Percentiles rank a stretch among this genome's conserved stretches.
Evolutionary conservation across 495 filamentous ascomycete genomes (phyloP).

Genomic region (Aspergillus nanangensis): DNA sequence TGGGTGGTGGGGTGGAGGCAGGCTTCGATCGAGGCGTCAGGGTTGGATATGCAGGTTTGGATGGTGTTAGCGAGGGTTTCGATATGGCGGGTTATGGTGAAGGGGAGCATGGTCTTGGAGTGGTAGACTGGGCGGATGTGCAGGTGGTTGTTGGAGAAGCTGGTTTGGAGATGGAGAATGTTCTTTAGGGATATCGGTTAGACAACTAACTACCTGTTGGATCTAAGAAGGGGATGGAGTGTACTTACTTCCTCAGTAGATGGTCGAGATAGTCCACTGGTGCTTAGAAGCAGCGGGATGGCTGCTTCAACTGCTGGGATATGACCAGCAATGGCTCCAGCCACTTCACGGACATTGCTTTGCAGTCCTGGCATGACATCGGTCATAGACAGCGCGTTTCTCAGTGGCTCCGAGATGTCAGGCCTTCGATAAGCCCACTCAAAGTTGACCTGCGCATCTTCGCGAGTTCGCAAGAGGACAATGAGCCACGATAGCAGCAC

Average conservation of each 20-base stretch:
- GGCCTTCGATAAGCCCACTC: conserved; percentile 31
- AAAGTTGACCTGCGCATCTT: conserved; percentile 30
- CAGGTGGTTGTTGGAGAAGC: conserved; percentile 17
- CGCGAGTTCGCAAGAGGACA: conserved; percentile 31
- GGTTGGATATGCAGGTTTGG: conserved; percentile 20
- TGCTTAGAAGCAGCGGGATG: conserved; percentile 28
- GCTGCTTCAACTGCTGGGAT: conserved; percentile 12
- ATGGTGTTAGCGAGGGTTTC: conserved; percentile 28
- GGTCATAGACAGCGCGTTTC: conserved; percentile 9
- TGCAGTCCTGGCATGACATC: conserved; percentile 23
- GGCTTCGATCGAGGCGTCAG: conserved; percentile 17
- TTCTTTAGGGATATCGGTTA: conserved; percentile 7
- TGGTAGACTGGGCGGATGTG: conserved; percentile 25
- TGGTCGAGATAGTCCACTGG: conserved; percentile 16
- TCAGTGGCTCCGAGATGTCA: conserved; percentile 1
- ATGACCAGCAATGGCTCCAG: conserved; percentile 14
- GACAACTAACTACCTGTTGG: not conserved
- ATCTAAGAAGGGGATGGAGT: not conserved
- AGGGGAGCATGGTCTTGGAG: conserved; percentile 25
- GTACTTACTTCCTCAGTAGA: conserved; percentile 24
- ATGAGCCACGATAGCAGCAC: conserved; percentile 42
- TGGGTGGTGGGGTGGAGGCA: not conserved
- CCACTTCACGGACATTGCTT: conserved; percentile 15
- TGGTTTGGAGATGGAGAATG: conserved; percentile 23
- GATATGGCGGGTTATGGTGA: conserved; percentile 27